Evolutionary conservation across 176 grass and related monocot species (phyloP).

Genomic region (Oryza meyeriana): DNA sequence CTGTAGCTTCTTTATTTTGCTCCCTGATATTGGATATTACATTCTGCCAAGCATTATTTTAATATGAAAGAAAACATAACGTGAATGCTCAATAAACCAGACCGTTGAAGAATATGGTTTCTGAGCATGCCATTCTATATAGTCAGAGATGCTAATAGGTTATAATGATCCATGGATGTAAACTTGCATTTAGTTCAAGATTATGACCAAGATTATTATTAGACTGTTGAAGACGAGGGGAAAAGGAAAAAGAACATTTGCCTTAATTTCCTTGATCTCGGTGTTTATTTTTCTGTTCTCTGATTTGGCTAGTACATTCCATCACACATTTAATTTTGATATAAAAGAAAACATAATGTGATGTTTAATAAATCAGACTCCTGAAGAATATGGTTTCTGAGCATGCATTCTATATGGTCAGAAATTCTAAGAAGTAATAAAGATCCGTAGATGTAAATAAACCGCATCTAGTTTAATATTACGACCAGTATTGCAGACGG

Average conservation of each 20-base stretch:
- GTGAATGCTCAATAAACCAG: neutral
- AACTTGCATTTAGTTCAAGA: neutral
- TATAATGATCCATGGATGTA: neutral
- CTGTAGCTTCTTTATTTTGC: neutral
- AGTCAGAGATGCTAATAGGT: neutral
- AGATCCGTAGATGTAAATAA: too few species aligned
- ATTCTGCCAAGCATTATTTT: neutral
- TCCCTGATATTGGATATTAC: neutral
- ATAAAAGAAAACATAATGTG: too few species aligned
- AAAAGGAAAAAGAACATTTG: neutral
- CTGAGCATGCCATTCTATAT: neutral
- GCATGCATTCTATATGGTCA: too few species aligned
- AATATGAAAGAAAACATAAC: neutral
- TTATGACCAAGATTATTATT: neutral
- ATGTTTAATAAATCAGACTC: too few species aligned
- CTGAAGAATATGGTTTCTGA: too few species aligned
- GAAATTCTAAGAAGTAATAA: too few species aligned
- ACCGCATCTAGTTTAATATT: too few species aligned
- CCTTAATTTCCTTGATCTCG: too few species aligned
- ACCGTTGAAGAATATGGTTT: neutral
- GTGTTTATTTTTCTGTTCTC: too few species aligned
- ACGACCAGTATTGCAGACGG: too few species aligned
- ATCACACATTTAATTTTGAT: too few species aligned
- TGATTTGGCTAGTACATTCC: too few species aligned
- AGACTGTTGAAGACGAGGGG: neutral